Percentiles rank a stretch among this genome's conserved stretches.
These are phyloP conservation scores for Flueggea neowawraea DNA, from an alignment of 441 rosid species.

Conservation along the genomic window DNA sequence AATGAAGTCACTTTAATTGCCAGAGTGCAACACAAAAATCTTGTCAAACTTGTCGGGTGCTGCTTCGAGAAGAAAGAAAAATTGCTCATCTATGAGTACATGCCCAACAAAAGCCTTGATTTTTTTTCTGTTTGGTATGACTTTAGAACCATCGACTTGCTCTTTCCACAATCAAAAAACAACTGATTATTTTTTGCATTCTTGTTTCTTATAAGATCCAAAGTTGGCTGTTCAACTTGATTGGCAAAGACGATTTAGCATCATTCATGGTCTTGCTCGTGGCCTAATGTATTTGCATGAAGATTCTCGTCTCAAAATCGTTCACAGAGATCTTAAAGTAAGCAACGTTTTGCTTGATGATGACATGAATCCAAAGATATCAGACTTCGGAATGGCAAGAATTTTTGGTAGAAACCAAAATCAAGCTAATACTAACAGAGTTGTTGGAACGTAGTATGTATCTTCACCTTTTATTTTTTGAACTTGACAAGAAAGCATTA, in stretches of 20 bases:
- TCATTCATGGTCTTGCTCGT: constrained; percentile 30
- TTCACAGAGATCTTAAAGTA: constrained; percentile 28
- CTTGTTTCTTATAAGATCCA: constrained; percentile 20
- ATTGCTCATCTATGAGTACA: constrained; percentile 28
- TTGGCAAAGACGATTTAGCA: constrained; percentile 23
- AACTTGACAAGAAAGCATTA: too few relatives aligned
- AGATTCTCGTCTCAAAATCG: constrained; percentile 29
- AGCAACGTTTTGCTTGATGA: constrained; percentile 29
- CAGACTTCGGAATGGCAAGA: constrained; percentile 32
- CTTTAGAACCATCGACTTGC: too few relatives aligned
- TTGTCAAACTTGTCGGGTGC: constrained; percentile 29
- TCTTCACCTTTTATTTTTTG: background rate
- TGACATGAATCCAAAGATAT: constrained; percentile 31
- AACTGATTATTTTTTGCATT: background rate
- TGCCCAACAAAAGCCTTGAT: constrained; percentile 37
- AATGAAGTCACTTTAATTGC: constrained; percentile 25
- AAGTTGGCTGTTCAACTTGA: constrained; percentile 14
- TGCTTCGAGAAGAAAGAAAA: constrained; percentile 23
- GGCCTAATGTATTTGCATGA: constrained; percentile 39
- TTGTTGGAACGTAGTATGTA: constrained; percentile 33
- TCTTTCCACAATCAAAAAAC: too few relatives aligned
- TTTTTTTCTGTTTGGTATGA: constrained; percentile 20
- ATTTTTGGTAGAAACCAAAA: constrained; percentile 24
- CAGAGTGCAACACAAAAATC: constrained; percentile 33
- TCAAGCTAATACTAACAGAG: constrained; percentile 18